Percentiles rank a stretch among this genome's conserved stretches.
phyloP scores from a whole-genome alignment of 139 green algal genomes.

The Nannochloris sp. region DNA sequence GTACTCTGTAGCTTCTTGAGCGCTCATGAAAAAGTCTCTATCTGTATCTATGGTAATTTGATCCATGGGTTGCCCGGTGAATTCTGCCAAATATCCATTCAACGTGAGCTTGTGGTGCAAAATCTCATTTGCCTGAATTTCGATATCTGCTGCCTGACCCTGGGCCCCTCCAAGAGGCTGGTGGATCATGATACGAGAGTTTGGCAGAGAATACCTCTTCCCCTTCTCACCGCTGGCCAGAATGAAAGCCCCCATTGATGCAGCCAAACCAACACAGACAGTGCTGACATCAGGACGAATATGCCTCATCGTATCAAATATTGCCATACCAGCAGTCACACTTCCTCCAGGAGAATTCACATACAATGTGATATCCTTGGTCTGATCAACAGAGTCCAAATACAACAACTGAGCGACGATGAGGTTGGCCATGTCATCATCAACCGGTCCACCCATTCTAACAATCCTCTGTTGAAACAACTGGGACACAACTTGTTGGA shows the following conservation, averaged over 20 bases:
- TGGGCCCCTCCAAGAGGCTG: constrained; percentile 96
- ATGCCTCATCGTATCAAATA: constrained; percentile 99
- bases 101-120: constrained; percentile 99
- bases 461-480: constrained; percentile 97
- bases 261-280: constrained; percentile 95
- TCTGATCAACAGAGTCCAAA: constrained; percentile 74
- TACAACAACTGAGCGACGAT: constrained; percentile 96
- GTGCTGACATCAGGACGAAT: constrained; percentile 91
- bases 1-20: constrained; percentile 94
- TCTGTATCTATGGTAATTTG: constrained; percentile 94
- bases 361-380: constrained; percentile 95
- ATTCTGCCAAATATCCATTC: constrained; percentile 95
- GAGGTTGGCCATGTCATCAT: constrained; percentile 99
- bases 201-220: constrained; percentile 94
- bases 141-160: constrained; percentile 98
- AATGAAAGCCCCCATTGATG: constrained; percentile 98
- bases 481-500: constrained; percentile 92
- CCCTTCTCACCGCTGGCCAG: constrained; percentile 86
- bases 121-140: constrained; percentile 99
- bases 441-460: constrained; percentile 89
- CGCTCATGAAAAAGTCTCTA: constrained; percentile 97
- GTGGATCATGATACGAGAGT: constrained; percentile 99
- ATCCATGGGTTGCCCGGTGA: constrained; percentile 91
- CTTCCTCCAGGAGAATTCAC: constrained; percentile 96
- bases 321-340: constrained; percentile 95